These are phyloP conservation scores for Omphalotus olearius DNA, from an alignment of 1,284 basidiomycete genomes.

Conservation along the genomic window DNA sequence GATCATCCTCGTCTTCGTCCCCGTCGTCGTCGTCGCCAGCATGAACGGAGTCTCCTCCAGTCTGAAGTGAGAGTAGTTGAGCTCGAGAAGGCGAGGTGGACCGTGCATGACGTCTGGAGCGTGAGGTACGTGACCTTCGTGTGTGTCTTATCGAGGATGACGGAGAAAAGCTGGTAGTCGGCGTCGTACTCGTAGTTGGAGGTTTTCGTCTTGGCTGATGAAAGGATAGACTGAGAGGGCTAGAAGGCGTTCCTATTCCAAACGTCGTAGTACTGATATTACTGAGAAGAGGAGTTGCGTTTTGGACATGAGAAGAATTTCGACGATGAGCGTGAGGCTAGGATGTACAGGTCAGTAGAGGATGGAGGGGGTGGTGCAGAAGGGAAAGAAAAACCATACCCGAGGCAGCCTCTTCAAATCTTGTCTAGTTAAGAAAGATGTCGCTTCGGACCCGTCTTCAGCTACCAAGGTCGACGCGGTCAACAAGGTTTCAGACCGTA, in stretches of 20 bases:
- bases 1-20: neutral
- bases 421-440: neutral
- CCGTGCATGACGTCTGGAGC: neutral
- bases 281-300: neutral
- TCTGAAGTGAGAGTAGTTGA: neutral
- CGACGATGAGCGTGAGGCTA: neutral
- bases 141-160: neutral
- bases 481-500: conserved; percentile 15
- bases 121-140: neutral
- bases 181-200: neutral
- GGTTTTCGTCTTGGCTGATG: neutral
- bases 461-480: conserved; percentile 24
- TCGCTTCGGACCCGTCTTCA: conserved; percentile 17
- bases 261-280: neutral
- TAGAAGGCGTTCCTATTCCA: no score
- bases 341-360: no score
- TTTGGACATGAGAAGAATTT: neutral
- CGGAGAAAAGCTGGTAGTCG: neutral
- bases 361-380: no score
- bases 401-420: neutral
- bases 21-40: neutral
- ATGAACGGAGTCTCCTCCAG: neutral
- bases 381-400: no score
- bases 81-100: conserved; percentile 8
- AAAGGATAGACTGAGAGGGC: no score